A percentile compares a stretch with the other conserved stretches of the same genome.
Conservation (phyloP, 352 stramenopile genomes). For the Thraustochytrium striatum region DNA sequence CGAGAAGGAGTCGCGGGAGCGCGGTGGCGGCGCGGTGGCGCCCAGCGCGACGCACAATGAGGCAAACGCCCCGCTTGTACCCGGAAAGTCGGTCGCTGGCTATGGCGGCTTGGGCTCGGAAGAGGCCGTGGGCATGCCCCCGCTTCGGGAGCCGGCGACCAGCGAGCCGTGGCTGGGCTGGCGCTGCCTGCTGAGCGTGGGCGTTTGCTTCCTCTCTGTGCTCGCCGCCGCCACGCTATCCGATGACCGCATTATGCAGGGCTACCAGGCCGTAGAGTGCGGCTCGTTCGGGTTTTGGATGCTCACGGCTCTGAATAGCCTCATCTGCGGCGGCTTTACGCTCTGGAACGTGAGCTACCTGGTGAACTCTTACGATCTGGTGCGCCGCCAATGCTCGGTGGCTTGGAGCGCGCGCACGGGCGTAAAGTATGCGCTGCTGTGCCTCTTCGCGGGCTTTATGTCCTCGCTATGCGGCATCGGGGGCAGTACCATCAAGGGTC, state of each 20-base stretch:
- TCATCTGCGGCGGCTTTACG: constrained; percentile 4
- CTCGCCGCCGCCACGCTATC: constrained; percentile 12
- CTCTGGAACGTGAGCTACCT: constrained; percentile 16
- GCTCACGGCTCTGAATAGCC: neutral
- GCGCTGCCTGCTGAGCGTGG: constrained; percentile 4
- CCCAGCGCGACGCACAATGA: neutral
- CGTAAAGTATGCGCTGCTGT: neutral
- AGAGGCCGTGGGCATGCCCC: neutral
- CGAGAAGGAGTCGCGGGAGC: neutral
- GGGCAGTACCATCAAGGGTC: constrained; percentile 45
- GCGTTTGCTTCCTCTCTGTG: constrained; percentile 12
- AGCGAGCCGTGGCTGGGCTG: neutral
- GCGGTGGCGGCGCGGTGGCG: neutral
- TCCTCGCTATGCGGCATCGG: constrained; percentile 30
- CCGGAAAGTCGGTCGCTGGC: too few relatives aligned
- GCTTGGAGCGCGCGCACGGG: neutral
- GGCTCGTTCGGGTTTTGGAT: constrained; percentile 28
- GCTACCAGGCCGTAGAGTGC: neutral
- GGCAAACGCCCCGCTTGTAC: neutral
- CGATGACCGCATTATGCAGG: constrained; percentile 16
- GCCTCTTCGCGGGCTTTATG: constrained; percentile 16
- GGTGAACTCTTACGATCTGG: neutral
- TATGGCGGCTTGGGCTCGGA: too few relatives aligned
- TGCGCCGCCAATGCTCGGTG: constrained; percentile 14
- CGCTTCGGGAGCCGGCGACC: neutral